phyloP scores from a whole-genome alignment of 148 eudicot species.

The Bassia scoparia region DNA sequence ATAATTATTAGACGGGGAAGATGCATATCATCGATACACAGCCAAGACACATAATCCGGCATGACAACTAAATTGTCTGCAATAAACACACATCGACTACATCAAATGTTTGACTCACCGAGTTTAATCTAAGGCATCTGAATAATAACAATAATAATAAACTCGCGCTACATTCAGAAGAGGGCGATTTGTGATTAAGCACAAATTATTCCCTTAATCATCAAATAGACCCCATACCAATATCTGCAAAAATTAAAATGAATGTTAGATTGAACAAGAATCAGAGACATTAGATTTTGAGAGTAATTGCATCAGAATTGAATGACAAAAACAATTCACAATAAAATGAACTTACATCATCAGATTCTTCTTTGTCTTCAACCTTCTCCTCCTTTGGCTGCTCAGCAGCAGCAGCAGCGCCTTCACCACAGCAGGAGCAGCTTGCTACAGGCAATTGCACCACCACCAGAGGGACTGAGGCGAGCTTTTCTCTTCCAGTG shows the following conservation, averaged over 20 bases:
- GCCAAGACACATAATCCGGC: constrained; percentile 20
- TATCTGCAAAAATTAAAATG: constrained; percentile 53
- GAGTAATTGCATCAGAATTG: neutral
- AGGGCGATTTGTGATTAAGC: neutral
- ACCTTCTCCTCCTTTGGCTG: constrained; percentile 78
- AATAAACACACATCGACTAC: neutral
- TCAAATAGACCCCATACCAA: constrained; percentile 82
- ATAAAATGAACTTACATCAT: constrained; percentile 47
- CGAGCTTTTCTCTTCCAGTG: constrained; percentile 76
- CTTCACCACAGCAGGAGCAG: constrained; percentile 50
- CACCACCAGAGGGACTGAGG: constrained; percentile 89
- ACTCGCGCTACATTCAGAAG: constrained; percentile 2
- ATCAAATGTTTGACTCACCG: neutral
- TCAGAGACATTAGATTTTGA: too few species aligned
- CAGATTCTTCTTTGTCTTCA: constrained; percentile 83
- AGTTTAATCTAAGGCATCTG: constrained; percentile 13
- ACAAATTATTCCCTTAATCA: constrained; percentile 35
- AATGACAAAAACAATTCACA: neutral
- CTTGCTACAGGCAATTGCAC: constrained; percentile 52
- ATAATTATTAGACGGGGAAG: constrained; percentile 7
- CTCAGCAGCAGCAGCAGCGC: constrained; percentile 55
- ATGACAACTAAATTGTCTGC: constrained; percentile 28
- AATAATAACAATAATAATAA: constrained; percentile 20
- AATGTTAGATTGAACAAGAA: neutral
- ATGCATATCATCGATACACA: neutral